phyloP scores from a whole-genome alignment of 2,329 filamentous ascomycete species.

The Leptographium wingfieldii region DNA sequence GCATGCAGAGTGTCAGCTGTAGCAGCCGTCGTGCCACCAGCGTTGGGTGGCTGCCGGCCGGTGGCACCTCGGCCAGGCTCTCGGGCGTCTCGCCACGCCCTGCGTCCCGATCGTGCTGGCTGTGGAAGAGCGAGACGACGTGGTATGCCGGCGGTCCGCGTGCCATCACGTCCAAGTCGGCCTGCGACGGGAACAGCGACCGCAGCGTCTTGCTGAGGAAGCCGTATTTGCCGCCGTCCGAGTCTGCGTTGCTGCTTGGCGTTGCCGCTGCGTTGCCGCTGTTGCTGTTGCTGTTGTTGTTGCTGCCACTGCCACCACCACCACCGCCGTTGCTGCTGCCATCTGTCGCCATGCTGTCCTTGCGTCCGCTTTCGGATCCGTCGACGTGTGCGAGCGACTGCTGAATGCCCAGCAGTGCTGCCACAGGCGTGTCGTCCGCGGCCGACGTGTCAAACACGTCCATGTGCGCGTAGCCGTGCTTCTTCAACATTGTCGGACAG shows the following conservation, averaged over 20 bases:
- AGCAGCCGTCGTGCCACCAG: slow-evolving; percentile 35
- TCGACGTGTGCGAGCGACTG: slow-evolving; percentile 7
- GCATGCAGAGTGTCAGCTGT: slow-evolving; percentile 31
- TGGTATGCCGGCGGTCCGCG: slow-evolving; percentile 16
- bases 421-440: slow-evolving; percentile 18
- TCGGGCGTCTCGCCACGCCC: slow-evolving; percentile 15
- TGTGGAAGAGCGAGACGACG: slow-evolving; percentile 19
- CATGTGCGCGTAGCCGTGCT: slow-evolving; percentile 11
- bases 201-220: slow-evolving; percentile 21
- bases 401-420: slow-evolving; percentile 17
- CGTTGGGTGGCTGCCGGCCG: slow-evolving; percentile 29
- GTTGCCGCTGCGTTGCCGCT: neutral
- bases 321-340: neutral
- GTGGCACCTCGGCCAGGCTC: slow-evolving; percentile 18
- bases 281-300: neutral
- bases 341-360: neutral
- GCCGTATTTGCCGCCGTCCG: slow-evolving; percentile 17
- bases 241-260: neutral
- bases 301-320: neutral
- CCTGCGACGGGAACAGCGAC: slow-evolving; percentile 21
- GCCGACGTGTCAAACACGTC: slow-evolving; percentile 18
- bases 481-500: slow-evolving; percentile 5
- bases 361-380: neutral
- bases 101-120: slow-evolving; percentile 19
- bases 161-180: slow-evolving; percentile 21